Evolutionary conservation across 768 basidiomycete species (phyloP).

Genomic region (Xanthoconium purpureum): DNA sequence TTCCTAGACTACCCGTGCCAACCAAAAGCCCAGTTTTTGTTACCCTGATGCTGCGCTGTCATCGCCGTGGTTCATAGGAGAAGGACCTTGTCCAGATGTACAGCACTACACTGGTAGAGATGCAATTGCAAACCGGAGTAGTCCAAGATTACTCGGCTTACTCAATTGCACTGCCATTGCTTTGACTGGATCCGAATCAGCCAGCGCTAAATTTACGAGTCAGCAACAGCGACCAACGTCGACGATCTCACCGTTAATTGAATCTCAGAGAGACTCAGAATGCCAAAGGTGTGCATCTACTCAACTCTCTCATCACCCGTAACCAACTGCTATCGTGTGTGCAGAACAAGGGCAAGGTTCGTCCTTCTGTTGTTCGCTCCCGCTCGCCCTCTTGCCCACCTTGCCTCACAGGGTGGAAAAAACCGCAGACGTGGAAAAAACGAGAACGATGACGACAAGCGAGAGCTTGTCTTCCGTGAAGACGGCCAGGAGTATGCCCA

Average conservation of each 20-base stretch:
- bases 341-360: constrained; percentile 30
- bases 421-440: constrained; percentile 99
- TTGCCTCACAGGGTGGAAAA: constrained; percentile 80
- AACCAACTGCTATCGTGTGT: constrained; percentile 1
- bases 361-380: neutral
- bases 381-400: neutral
- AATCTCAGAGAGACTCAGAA: constrained; percentile 1
- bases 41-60: no score
- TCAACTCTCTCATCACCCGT: neutral
- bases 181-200: neutral
- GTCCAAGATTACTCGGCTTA: no score
- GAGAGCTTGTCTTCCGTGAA: constrained; percentile 97
- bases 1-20: no score
- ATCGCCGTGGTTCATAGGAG: no score
- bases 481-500: constrained; percentile 99
- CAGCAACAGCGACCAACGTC: neutral
- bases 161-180: neutral
- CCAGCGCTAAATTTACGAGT: neutral
- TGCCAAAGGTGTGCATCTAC: constrained; percentile 24
- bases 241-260: neutral
- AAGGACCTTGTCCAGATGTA: no score
- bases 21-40: no score
- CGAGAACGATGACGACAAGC: constrained; percentile 98
- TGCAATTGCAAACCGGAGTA: no score
- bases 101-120: no score